Evolutionary conservation across 768 basidiomycete species (phyloP), one percentile per base, ranked within the genome.

Genomic region (Epithele typhae): DNA sequence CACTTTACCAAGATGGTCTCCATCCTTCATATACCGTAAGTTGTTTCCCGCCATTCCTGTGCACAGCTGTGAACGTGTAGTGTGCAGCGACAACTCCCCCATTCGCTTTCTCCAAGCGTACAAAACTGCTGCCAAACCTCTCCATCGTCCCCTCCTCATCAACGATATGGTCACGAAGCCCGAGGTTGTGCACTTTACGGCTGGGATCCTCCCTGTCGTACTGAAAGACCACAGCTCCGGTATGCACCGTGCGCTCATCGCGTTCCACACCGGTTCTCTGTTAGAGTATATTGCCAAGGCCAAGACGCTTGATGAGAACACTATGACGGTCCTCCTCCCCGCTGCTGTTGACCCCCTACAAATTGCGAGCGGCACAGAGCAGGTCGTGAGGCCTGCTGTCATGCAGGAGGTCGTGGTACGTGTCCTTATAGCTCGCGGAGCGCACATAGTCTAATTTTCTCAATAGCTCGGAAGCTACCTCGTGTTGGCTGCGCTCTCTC

Each of bases 1-100:
- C 92, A 97, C 62, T 98, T 98, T 64, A 77, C 86, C 8, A 95
- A 96, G 57, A 90, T 97, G 76, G 72, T 96, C 21, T 81, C 87
- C 2, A 92, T 99, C 56, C 68, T 97, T 43, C 78, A 84, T 56
- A 76, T 92, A 46, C 73, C 76, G 87, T 89, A 54, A 21, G 80
- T 68, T 18, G 23, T 22, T 36, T 14, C 10, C 7, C 34, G 4
- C 19, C 45, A 12, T 18, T 6, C 38, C 2, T 6, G 2, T 3
- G 5, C 25, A 12, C 11, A 24, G 6, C n/a, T 10, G 14, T 9
- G 24, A 37, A 55, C 51, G 32, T 51, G 27, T 10, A 18, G 5
- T 10, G 10, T 42, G 0, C 43, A 90, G 87, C 54, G 71, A 75
- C 18, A 76, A 77, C 45, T 77, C 85, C 0, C 59, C 68, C 0